Base-by-base conservation (phyloP, 1,284 basidiomycete species). In the Malassezia cuniculi region DNA sequence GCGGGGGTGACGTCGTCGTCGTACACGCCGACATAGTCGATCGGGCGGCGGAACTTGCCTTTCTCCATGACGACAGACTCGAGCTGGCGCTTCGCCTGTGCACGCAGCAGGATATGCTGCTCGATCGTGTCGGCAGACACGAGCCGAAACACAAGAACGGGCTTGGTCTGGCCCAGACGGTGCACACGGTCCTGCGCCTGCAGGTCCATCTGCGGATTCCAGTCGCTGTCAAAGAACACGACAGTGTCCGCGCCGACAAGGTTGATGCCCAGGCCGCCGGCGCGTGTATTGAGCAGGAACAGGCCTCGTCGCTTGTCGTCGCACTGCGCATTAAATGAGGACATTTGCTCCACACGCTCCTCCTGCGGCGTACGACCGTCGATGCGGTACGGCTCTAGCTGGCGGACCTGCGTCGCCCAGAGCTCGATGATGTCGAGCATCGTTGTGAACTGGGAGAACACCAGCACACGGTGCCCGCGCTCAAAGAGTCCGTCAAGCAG, bases 141-240 rank as follows among this genome's bases (percentile, higher is more conserved):
- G 1, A 94, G 74, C 25, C 87, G 76, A 72, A 86, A 93, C 40
- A 93, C 55, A n/a, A 67, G 47, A 7, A 57, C 54, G 10, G 62
- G 58, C 20, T 74, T 79, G 14, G 79, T 89, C 69, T 94, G 89
- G 2, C 89, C 89, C 43, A 95, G 95, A 6, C 89, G 79, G 68
- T 95, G 89, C 0, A 85, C 89, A 22, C 89, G 77, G 60, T 93
- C 90, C 67, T 90, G 85, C 0, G 90, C 90, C 68, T 97, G 89
- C 4, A 86, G 72, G 54, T 97, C 90, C 79, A 89, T 86, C 32
- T 61, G 59, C 0, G 89, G 89, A 60, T 87, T 94, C 86, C 87
- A 90, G 64, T 93, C 87, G 58, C 85, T 82, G 59, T 93, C 87
- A 59, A 87, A 94, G 34, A 70, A 62, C 36, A 66, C 57, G 31